Evolutionary conservation across 2,329 filamentous ascomycete species (phyloP).

Genomic region (Knoxdaviesia capensis): DNA sequence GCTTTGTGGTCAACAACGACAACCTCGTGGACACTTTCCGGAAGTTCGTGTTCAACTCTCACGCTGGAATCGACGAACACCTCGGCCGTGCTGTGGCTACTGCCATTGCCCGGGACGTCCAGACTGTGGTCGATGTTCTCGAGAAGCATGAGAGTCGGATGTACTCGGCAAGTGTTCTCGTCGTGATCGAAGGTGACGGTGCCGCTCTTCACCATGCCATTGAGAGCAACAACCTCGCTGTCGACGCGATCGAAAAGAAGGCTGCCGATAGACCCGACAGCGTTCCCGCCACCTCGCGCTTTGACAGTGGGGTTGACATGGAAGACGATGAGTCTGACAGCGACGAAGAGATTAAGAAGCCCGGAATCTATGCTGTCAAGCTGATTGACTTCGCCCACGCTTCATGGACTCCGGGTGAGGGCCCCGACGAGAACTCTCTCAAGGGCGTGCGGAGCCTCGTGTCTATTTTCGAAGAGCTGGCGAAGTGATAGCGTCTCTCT

Average conservation of each 20-base stretch:
- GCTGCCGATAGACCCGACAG: background rate
- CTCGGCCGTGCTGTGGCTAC: slow-evolving; percentile 33
- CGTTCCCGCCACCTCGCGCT: slow-evolving; percentile 18
- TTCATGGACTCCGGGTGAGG: slow-evolving; percentile 58
- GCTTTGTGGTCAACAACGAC: slow-evolving; percentile 25
- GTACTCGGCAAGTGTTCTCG: slow-evolving; percentile 42
- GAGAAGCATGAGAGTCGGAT: slow-evolving; percentile 37
- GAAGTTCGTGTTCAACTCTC: slow-evolving; percentile 35
- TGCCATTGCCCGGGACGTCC: slow-evolving; percentile 32
- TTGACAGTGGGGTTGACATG: slow-evolving; percentile 35
- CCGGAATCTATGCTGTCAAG: slow-evolving; percentile 52
- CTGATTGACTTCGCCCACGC: slow-evolving; percentile 97
- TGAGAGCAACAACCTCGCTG: slow-evolving; percentile 28
- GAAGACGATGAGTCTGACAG: slow-evolving; percentile 21
- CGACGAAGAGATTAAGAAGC: slow-evolving; percentile 26
- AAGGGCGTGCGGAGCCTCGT: slow-evolving; percentile 52
- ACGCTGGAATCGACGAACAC: slow-evolving; percentile 37
- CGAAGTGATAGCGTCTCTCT: slow-evolving; percentile 6
- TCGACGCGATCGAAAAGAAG: slow-evolving; percentile 15
- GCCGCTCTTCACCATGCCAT: slow-evolving; percentile 29
- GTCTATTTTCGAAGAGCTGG: slow-evolving; percentile 49
- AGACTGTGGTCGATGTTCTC: slow-evolving; percentile 30
- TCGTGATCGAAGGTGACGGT: slow-evolving; percentile 45
- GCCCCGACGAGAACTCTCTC: slow-evolving; percentile 70
- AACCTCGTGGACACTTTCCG: slow-evolving; percentile 34